These are phyloP conservation scores for Lachancea cidri DNA, from an alignment of 805 yeast species.

Conservation along the genomic window DNA sequence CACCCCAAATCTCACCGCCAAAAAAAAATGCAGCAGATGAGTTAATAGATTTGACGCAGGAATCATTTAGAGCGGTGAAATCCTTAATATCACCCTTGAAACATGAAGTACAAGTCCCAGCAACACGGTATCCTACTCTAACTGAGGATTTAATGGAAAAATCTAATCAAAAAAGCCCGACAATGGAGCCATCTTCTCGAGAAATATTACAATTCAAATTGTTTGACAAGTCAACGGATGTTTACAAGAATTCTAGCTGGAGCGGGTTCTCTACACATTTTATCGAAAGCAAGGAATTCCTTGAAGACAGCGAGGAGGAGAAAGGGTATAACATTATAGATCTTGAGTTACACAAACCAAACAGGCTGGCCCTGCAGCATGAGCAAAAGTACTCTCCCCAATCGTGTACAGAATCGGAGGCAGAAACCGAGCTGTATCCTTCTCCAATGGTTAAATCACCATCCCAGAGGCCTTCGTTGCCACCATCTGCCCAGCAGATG, in stretches of 20 bases:
- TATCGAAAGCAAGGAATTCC: not conserved
- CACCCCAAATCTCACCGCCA: slow-evolving; percentile 3
- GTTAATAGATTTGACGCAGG: slow-evolving; percentile 27
- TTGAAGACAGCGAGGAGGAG: slow-evolving; percentile 5
- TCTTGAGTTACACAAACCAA: not conserved
- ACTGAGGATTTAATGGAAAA: slow-evolving; percentile 2
- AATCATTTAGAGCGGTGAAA: slow-evolving; percentile 26
- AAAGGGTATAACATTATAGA: not conserved
- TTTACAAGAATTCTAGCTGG: too few relatives aligned
- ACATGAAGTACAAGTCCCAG: slow-evolving; percentile 27
- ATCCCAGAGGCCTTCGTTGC: slow-evolving; percentile 11
- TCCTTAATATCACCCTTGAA: slow-evolving; percentile 26
- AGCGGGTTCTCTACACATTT: not conserved
- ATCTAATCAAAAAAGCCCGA: too few relatives aligned
- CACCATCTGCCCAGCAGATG: slow-evolving; percentile 21
- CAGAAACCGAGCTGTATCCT: not conserved
- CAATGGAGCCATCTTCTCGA: too few relatives aligned
- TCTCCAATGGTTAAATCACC: not conserved
- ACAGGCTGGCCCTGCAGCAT: not conserved
- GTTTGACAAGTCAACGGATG: too few relatives aligned
- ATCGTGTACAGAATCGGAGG: not conserved
- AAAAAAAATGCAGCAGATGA: slow-evolving; percentile 6
- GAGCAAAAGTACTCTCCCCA: not conserved
- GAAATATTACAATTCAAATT: too few relatives aligned
- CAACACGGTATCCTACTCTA: slow-evolving; percentile 26